Percentiles rank a stretch among this genome's conserved stretches.
phyloP scores from a whole-genome alignment of 495 filamentous ascomycete species.

The Hypoxylon lienhwacheense region DNA sequence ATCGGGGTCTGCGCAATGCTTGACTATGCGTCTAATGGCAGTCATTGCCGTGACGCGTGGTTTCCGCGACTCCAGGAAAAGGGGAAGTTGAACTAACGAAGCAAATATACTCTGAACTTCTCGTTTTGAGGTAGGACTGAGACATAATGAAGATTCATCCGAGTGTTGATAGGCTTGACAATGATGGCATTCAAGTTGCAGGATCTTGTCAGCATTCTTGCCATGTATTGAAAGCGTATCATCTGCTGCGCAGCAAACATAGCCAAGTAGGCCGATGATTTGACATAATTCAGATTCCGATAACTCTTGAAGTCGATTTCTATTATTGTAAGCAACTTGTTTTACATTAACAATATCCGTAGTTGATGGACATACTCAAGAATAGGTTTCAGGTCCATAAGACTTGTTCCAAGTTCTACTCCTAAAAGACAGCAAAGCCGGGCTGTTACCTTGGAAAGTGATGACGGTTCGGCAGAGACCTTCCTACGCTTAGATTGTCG shows the following conservation, averaged over 20 bases:
- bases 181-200: conserved; percentile 19
- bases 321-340: conserved; percentile 26
- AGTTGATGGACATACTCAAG: conserved; percentile 38
- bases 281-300: conserved; percentile 37
- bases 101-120: conserved; percentile 55
- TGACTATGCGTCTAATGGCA: conserved; percentile 65
- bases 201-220: conserved; percentile 1
- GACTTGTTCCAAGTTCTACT: conserved; percentile 9
- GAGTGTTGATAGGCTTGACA: conserved; percentile 5
- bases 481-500: conserved; percentile 43
- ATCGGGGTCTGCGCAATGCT: conserved; percentile 58
- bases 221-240: conserved; percentile 32
- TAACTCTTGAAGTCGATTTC: conserved; percentile 35
- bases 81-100: conserved; percentile 57
- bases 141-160: neutral
- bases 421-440: conserved; percentile 33
- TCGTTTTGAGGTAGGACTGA: conserved; percentile 19
- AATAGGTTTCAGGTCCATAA: conserved; percentile 21
- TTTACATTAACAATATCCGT: neutral
- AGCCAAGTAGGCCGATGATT: conserved; percentile 41
- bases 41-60: conserved; percentile 73
- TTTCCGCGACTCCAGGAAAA: conserved; percentile 60
- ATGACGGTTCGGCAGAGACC: conserved; percentile 15
- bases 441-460: conserved; percentile 18
- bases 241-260: conserved; percentile 43